These are phyloP conservation scores for Kokia cookei DNA, from an alignment of 441 rosid genomes.

Conservation along the genomic window DNA sequence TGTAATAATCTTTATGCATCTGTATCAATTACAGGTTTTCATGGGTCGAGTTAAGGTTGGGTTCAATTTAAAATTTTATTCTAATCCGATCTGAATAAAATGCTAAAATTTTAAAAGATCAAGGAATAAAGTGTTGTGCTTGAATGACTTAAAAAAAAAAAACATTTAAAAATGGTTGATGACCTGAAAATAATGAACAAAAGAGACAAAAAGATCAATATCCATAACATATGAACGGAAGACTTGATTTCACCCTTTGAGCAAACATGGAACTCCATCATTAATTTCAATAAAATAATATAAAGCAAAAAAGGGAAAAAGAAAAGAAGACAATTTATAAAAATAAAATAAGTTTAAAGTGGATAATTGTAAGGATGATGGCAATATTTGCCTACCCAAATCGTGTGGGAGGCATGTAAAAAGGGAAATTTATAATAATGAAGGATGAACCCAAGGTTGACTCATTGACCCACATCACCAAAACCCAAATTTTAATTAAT, in stretches of 20 bases:
- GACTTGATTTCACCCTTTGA: background rate
- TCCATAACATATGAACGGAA: background rate
- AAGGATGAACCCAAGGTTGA: conserved; percentile 9
- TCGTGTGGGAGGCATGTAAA: background rate
- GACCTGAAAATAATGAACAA: background rate
- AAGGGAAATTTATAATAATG: background rate
- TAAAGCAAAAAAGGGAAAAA: background rate
- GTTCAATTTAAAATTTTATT: too few relatives aligned
- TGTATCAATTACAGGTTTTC: too few relatives aligned
- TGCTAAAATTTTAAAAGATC: too few relatives aligned
- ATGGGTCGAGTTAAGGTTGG: too few relatives aligned
- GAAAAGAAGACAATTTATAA: background rate
- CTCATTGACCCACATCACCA: conserved; percentile 5
- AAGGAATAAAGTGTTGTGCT: too few relatives aligned
- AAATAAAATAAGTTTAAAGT: background rate
- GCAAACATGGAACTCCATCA: background rate
- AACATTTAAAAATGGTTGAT: background rate
- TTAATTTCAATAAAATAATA: background rate
- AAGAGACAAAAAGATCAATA: background rate
- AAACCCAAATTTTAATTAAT: background rate
- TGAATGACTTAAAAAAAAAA: too few relatives aligned
- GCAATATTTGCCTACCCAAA: conserved; percentile 29
- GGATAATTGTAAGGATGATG: conserved; percentile 14
- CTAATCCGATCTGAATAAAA: fast-evolving
- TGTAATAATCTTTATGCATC: too few relatives aligned